Conservation (phyloP, 2,329 filamentous ascomycete genomes). For the Rutstroemia sp. region DNA sequence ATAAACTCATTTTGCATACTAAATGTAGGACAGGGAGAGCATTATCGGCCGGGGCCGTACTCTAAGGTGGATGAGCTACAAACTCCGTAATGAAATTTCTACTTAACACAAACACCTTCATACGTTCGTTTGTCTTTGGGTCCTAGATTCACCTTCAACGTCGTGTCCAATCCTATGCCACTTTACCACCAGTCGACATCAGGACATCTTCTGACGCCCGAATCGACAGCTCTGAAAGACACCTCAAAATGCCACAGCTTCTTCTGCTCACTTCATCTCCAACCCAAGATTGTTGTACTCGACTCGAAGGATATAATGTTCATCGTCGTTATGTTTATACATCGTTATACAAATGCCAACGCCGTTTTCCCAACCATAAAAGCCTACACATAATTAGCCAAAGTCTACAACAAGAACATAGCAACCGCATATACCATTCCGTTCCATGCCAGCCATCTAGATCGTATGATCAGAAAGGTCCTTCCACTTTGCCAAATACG, state of each 20-base stretch:
- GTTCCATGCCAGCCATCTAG: neutral
- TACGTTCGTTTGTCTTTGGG: too few relatives aligned
- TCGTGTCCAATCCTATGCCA: too few relatives aligned
- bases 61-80: too few relatives aligned
- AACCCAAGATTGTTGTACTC: neutral
- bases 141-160: too few relatives aligned
- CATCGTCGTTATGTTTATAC: constrained; percentile 10
- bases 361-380: constrained; percentile 9
- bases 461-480: constrained; percentile 1
- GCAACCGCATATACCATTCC: neutral
- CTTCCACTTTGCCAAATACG: constrained; percentile 62
- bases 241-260: neutral
- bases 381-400: neutral
- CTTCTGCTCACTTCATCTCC: neutral
- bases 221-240: too few relatives aligned
- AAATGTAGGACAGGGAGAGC: too few relatives aligned
- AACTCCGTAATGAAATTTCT: too few relatives aligned
- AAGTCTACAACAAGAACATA: neutral
- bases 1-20: too few relatives aligned
- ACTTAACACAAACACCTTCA: too few relatives aligned
- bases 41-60: too few relatives aligned
- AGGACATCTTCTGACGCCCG: too few relatives aligned
- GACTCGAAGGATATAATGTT: constrained; percentile 3
- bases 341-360: constrained; percentile 12
- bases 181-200: too few relatives aligned